Conservation (phyloP, 331 rosid species). For the Phaseolus coccineus region DNA sequence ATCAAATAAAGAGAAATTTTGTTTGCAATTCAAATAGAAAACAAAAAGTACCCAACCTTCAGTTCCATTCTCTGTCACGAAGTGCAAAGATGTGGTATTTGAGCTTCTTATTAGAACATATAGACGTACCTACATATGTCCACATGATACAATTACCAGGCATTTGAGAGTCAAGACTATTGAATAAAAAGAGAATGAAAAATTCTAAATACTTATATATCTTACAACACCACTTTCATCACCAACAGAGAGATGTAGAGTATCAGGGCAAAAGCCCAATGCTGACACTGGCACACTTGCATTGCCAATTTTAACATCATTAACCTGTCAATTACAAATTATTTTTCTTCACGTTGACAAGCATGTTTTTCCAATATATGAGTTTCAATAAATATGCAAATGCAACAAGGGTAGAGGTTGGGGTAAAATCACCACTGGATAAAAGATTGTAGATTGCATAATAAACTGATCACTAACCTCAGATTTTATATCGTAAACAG, state of each 20-base stretch:
- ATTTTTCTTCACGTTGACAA: slow-evolving; percentile 27
- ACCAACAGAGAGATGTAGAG: slow-evolving; percentile 69
- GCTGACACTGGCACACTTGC: slow-evolving; percentile 69
- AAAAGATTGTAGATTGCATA: slow-evolving; percentile 22
- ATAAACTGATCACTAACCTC: slow-evolving; percentile 70
- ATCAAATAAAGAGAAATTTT: slow-evolving; percentile 27
- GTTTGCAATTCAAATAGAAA: slow-evolving; percentile 23
- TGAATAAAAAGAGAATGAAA: slow-evolving; percentile 33
- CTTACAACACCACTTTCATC: slow-evolving; percentile 78
- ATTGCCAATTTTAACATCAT: slow-evolving; percentile 49
- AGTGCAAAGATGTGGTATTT: slow-evolving; percentile 53
- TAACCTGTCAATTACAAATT: slow-evolving; percentile 64
- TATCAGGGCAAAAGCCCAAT: slow-evolving; percentile 71
- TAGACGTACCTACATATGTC: slow-evolving; percentile 69
- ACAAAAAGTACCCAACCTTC: slow-evolving; percentile 61
- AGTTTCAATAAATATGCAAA: slow-evolving; percentile 21
- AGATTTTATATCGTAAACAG: slow-evolving; percentile 57
- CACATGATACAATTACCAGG: slow-evolving; percentile 43
- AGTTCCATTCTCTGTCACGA: slow-evolving; percentile 66
- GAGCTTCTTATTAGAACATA: slow-evolving; percentile 62
- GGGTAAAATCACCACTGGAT: slow-evolving; percentile 14
- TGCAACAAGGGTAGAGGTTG: slow-evolving; percentile 1
- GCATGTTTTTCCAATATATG: slow-evolving; percentile 28
- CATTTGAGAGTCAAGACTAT: slow-evolving; percentile 36
- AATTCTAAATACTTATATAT: slow-evolving; percentile 35